Conservation (phyloP, 1,284 basidiomycete genomes). For the Coriolopsis trogii region DNA sequence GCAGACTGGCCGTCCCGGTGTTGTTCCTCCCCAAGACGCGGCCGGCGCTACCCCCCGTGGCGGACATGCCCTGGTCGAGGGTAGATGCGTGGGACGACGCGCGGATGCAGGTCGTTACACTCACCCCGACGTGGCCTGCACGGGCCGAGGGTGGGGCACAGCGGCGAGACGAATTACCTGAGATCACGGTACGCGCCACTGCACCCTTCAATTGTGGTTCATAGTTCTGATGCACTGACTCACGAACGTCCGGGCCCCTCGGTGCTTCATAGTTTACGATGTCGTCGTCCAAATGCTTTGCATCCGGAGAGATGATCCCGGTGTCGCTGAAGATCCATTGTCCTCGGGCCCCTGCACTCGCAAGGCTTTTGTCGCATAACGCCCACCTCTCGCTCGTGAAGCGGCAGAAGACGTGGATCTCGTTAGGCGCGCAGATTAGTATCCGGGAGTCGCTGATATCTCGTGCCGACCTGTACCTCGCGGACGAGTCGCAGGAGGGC, state of each 20-base stretch:
- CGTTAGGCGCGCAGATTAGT: constrained; percentile 27
- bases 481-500: constrained; percentile 31
- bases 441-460: constrained; percentile 30
- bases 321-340: constrained; percentile 43
- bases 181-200: constrained; percentile 25
- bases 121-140: constrained; percentile 33
- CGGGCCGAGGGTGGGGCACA: constrained; percentile 7
- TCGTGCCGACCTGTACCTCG: constrained; percentile 27
- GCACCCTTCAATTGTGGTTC: too few relatives aligned
- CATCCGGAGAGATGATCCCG: constrained; percentile 46
- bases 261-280: constrained; percentile 42
- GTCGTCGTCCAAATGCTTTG: constrained; percentile 39
- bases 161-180: constrained; percentile 20
- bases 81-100: constrained; percentile 8
- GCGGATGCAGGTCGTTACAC: constrained; percentile 17
- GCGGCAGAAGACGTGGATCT: constrained; percentile 36
- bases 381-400: constrained; percentile 45
- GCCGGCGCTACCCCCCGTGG: constrained; percentile 37
- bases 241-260: too few relatives aligned
- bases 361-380: constrained; percentile 38
- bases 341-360: constrained; percentile 39
- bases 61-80: constrained; percentile 26
- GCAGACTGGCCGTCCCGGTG: constrained; percentile 19
- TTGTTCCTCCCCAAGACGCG: constrained; percentile 45
- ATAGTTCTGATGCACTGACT: too few relatives aligned